Evolutionary conservation across 2,329 filamentous ascomycete species (phyloP).

Genomic region (Colletotrichum tofieldiae): DNA sequence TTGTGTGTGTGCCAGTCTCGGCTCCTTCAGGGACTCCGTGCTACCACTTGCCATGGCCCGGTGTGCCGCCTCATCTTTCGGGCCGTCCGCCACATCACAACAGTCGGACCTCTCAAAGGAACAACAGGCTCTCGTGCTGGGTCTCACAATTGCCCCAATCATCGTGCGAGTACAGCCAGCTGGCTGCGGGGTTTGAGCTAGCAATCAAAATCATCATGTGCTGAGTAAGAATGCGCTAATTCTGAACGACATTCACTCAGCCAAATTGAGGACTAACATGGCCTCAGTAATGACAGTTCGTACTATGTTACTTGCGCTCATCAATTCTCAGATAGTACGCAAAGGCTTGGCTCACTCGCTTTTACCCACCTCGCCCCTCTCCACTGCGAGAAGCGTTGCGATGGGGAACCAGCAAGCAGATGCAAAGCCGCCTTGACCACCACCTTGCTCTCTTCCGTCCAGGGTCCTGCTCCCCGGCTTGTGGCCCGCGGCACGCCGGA

Average conservation of each 20-base stretch:
- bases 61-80: slow-evolving; percentile 10
- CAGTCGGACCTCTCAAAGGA: not conserved
- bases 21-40: not conserved
- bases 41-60: not conserved
- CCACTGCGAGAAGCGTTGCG: slow-evolving; percentile 18
- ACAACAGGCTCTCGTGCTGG: not conserved
- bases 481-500: slow-evolving; percentile 24
- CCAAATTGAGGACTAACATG: slow-evolving; percentile 5
- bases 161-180: not conserved
- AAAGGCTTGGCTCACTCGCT: not conserved
- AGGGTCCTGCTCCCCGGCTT: slow-evolving; percentile 35
- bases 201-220: not conserved
- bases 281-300: slow-evolving; percentile 17
- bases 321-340: not conserved
- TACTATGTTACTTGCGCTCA: not conserved
- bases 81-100: slow-evolving; percentile 7
- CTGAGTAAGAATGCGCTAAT: slow-evolving; percentile 31
- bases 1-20: not conserved
- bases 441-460: slow-evolving; percentile 6
- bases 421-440: slow-evolving; percentile 27
- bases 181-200: too few relatives aligned
- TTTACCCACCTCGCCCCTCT: not conserved
- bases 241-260: not conserved
- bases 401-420: slow-evolving; percentile 19
- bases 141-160: slow-evolving; percentile 1